These are phyloP conservation scores for Leucosporidium scottii DNA, from an alignment of 768 basidiomycete species.

Conservation along the genomic window DNA sequence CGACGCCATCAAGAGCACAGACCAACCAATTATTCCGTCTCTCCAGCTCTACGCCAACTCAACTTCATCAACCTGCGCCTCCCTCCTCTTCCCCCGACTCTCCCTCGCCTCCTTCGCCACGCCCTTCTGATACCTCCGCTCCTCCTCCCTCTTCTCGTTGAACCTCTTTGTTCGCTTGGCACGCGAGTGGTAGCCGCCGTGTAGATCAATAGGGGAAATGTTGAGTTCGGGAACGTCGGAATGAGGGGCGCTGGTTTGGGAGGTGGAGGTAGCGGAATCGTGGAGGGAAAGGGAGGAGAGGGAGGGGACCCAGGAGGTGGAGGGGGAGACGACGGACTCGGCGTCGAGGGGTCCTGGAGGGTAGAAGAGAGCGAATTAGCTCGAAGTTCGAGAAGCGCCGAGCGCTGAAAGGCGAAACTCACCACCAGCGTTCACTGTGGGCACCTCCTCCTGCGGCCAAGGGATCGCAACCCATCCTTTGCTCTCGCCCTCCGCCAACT, in stretches of 20 bases:
- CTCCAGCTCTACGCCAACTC: no score
- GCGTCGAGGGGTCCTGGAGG: slow-evolving; percentile 16
- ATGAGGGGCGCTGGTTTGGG: background rate
- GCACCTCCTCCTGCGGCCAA: slow-evolving; percentile 28
- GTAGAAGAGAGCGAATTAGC: background rate
- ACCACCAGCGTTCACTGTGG: background rate
- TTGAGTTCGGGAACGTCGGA: slow-evolving; percentile 9
- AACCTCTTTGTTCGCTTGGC: slow-evolving; percentile 27
- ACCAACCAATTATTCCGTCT: no score
- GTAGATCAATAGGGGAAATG: slow-evolving; percentile 23
- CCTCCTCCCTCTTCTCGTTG: slow-evolving; percentile 21
- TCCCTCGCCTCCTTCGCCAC: slow-evolving; percentile 6
- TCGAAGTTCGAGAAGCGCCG: background rate
- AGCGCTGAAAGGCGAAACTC: background rate
- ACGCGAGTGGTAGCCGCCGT: slow-evolving; percentile 17
- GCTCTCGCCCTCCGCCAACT: slow-evolving; percentile 7
- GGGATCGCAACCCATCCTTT: slow-evolving; percentile 25
- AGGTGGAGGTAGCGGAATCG: background rate
- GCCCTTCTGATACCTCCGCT: slow-evolving; percentile 23
- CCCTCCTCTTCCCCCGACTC: background rate
- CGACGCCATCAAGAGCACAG: no score
- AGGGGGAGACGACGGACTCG: background rate
- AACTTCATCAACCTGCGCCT: background rate
- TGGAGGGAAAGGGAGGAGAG: slow-evolving; percentile 22
- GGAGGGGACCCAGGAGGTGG: slow-evolving; percentile 15